Base-by-base conservation (phyloP, 2,329 filamentous ascomycete genomes). In the Sclerotinia nivalis region DNA sequence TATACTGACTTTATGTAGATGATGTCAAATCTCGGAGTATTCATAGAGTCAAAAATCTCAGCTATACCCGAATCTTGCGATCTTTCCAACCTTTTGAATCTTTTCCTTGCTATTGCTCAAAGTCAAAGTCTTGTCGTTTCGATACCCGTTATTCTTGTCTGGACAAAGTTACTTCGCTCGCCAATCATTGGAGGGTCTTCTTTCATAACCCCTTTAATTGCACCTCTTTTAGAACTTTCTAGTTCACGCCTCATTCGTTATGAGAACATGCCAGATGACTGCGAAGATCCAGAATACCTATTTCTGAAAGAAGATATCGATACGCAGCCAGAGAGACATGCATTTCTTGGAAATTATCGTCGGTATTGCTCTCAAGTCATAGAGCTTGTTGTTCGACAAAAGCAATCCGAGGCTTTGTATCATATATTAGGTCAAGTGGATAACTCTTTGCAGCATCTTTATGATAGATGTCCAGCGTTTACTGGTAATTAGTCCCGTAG, bases 231-330 rank as follows among this genome's bases (percentile, higher is more conserved):
- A 31, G 91, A 96, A 77, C 87, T 92, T 47, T 97, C 93, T 80
- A 96, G 91, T 78, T 87, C 91, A 59, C 87, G 96, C 69, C 84
- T 98, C 67, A 86, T 98, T 71, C 90, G 93, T 68, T 99, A 97
- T 80, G 96, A 99, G 79, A 89, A 87, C 72, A 82, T 98, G 2
- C 92, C 93, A 0, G 89, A 95, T 73, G 91, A 97, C 72, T 91
- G 90, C 0, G 87, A 92, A 60, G 90, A 97, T 75, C 86, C 92
- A 2, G 94, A 91, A 0, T 87, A 93, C 70, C 83, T 93, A 15
- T 96, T 97, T 74, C 84, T 99, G 1, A 85, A 93, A 76, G 94
- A 98, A 77, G 96, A 99, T 78, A 96, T 97, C 69, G 96, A 99
- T 77, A 98, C 95, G 0, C 84, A 95, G 28, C 96, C 96, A 0